Conservation (phyloP, 805 yeast species). For the Metschnikowia cubensis region DNA sequence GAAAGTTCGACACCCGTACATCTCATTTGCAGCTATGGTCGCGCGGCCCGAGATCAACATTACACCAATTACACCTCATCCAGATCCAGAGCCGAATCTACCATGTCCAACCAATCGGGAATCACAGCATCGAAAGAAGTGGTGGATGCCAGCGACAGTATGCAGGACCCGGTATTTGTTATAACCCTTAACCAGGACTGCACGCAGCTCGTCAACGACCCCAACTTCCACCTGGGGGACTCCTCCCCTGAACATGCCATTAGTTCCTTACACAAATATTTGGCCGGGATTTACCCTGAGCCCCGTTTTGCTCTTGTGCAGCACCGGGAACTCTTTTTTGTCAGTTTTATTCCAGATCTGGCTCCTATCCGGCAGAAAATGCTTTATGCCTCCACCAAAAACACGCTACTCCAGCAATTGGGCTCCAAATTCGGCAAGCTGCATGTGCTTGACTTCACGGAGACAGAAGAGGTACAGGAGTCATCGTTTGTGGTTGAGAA, state of each 20-base stretch:
- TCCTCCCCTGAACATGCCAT: conserved; percentile 19
- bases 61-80: background rate
- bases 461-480: conserved; percentile 49
- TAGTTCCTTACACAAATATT: conserved; percentile 19
- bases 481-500: conserved; percentile 37
- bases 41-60: background rate
- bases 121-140: conserved; percentile 41
- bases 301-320: conserved; percentile 34
- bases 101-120: conserved; percentile 44
- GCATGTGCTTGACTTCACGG: conserved; percentile 47
- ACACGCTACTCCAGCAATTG: conserved; percentile 66
- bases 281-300: conserved; percentile 27
- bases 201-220: conserved; percentile 32
- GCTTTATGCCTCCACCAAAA: conserved; percentile 90
- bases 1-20: background rate
- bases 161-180: conserved; percentile 25
- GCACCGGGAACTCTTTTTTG: conserved; percentile 43
- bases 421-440: conserved; percentile 56
- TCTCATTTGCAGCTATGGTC: background rate
- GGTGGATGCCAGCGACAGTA: conserved; percentile 41
- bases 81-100: too few relatives aligned
- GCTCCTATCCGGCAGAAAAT: conserved; percentile 82
- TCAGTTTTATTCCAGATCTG: conserved; percentile 82
- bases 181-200: conserved; percentile 32
- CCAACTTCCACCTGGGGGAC: conserved; percentile 8